Evolutionary conservation across 2,329 filamentous ascomycete species (phyloP).

Genomic region (Scedosporium boydii): DNA sequence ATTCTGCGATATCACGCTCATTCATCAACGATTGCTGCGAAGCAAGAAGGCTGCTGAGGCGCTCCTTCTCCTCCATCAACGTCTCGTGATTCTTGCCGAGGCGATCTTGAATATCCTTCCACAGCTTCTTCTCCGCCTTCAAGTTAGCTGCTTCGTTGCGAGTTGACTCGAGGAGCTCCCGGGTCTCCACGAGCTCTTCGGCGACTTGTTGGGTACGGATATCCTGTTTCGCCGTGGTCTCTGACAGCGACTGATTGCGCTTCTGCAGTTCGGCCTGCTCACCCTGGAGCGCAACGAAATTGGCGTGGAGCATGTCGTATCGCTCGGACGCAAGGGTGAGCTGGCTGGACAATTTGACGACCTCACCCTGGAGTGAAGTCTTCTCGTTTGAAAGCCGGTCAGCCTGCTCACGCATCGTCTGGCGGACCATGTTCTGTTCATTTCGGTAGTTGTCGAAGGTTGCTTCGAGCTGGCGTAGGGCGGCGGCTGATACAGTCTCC

Average conservation of each 20-base stretch:
- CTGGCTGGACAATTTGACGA: slow-evolving; percentile 71
- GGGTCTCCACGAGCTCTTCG: slow-evolving; percentile 83
- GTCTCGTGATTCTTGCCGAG: slow-evolving; percentile 81
- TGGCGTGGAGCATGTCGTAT: slow-evolving; percentile 81
- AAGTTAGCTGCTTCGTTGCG: slow-evolving; percentile 86
- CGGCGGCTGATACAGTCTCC: slow-evolving; percentile 50
- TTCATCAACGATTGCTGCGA: slow-evolving; percentile 86
- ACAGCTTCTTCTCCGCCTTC: slow-evolving; percentile 89
- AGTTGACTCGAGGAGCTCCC: slow-evolving; percentile 73
- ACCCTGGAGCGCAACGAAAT: slow-evolving; percentile 71
- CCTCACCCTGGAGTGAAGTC: slow-evolving; percentile 69
- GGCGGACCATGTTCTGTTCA: slow-evolving; percentile 72
- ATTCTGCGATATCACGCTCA: slow-evolving; percentile 77
- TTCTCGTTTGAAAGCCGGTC: slow-evolving; percentile 77
- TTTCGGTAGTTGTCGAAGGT: slow-evolving; percentile 87
- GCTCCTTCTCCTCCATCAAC: slow-evolving; percentile 72
- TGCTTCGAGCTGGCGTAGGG: slow-evolving; percentile 78
- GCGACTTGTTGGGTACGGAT: slow-evolving; percentile 83
- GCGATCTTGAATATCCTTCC: slow-evolving; percentile 86
- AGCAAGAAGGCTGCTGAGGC: slow-evolving; percentile 72
- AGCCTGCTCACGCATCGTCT: slow-evolving; percentile 74
- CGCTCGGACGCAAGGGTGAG: slow-evolving; percentile 73
- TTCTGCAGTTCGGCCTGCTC: slow-evolving; percentile 86
- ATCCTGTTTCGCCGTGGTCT: slow-evolving; percentile 83
- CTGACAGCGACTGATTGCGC: slow-evolving; percentile 64